Conservation (phyloP, 2,329 filamentous ascomycete species). For the Aureobasidium sp. region DNA sequence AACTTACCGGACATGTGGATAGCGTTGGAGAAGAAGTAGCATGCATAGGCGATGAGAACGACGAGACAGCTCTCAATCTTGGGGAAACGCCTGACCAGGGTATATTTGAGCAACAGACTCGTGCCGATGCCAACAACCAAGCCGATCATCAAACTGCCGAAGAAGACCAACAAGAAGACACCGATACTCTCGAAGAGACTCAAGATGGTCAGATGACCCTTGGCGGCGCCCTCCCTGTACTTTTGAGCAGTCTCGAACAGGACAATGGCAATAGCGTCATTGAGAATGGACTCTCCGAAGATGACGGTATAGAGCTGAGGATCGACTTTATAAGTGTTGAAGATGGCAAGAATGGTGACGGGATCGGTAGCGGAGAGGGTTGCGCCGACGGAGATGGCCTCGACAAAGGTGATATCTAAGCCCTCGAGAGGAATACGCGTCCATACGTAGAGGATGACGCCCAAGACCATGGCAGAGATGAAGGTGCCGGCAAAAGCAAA, state of each 20-base stretch:
- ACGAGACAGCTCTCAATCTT: constrained; percentile 97
- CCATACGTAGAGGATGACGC: constrained; percentile 80
- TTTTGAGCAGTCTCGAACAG: constrained; percentile 96
- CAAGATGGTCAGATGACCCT: constrained; percentile 61
- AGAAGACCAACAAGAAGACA: constrained; percentile 93
- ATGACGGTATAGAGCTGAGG: constrained; percentile 98
- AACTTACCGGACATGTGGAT: constrained; percentile 85
- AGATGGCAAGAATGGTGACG: constrained; percentile 95
- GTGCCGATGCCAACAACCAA: constrained; percentile 79
- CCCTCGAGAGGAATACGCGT: constrained; percentile 79
- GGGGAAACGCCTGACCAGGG: constrained; percentile 80
- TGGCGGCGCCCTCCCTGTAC: constrained; percentile 68
- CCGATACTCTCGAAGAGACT: constrained; percentile 87
- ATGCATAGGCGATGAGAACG: constrained; percentile 87
- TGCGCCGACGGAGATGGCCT: constrained; percentile 92
- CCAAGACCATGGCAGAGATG: constrained; percentile 91
- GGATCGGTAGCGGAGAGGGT: constrained; percentile 95
- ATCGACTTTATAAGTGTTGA: constrained; percentile 98
- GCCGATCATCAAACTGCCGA: constrained; percentile 84
- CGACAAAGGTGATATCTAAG: constrained; percentile 80
- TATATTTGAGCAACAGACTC: constrained; percentile 86
- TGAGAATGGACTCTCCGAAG: constrained; percentile 95
- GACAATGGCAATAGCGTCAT: constrained; percentile 97
- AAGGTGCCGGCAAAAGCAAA: constrained; percentile 98
- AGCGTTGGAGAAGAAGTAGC: constrained; percentile 96